These are phyloP conservation scores for Colletotrichum sp. DNA, from an alignment of 2,329 filamentous ascomycete genomes.

Conservation along the genomic window DNA sequence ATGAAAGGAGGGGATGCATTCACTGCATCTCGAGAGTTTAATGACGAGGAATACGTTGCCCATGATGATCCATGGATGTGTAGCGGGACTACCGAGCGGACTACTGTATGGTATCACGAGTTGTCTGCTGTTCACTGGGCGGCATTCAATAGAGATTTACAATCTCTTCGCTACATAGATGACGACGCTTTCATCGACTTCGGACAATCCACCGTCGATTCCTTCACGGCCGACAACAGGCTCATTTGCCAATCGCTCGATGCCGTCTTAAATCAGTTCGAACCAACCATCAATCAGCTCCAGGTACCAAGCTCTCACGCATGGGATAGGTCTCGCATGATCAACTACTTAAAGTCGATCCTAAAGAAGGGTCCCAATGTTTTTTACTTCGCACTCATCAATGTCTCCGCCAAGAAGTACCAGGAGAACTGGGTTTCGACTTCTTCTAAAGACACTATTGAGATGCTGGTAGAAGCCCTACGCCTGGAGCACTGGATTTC, in stretches of 20 bases:
- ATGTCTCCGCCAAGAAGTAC: neutral
- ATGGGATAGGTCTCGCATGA: rapidly evolving
- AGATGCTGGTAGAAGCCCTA: neutral
- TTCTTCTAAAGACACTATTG: neutral
- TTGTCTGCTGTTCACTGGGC: neutral
- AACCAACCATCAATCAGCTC: neutral
- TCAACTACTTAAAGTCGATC: neutral
- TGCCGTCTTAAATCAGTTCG: neutral
- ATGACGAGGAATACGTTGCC: no score
- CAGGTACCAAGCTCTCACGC: rapidly evolving
- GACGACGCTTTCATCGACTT: neutral
- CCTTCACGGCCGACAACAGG: neutral
- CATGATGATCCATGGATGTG: no score
- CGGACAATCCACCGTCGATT: neutral
- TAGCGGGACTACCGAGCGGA: neutral
- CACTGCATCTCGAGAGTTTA: neutral
- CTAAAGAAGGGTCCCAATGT: neutral
- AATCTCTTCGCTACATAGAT: neutral
- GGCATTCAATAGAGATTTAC: neutral
- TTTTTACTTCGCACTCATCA: neutral
- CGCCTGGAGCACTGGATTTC: neutral
- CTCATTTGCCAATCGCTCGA: neutral
- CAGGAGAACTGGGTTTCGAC: neutral
- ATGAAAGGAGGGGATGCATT: neutral
- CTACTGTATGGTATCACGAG: neutral